Conservation (phyloP, 75 land plant species). For the Sequoia sempervirens region DNA sequence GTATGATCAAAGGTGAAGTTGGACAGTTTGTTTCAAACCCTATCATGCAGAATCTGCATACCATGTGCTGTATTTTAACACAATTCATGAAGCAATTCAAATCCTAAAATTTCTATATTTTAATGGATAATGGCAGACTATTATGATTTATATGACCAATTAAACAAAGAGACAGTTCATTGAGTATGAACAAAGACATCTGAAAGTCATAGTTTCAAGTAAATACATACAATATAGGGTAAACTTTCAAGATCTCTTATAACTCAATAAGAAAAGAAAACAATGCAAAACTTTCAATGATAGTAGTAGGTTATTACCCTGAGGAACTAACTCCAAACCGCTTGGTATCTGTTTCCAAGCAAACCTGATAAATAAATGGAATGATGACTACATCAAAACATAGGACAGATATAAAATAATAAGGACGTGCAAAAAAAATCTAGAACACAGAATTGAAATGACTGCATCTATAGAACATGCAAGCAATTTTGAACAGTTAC, state of each 20-base stretch:
- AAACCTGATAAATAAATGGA: conserved; percentile 51
- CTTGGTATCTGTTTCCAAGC: conserved; percentile 58
- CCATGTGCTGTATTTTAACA: no score
- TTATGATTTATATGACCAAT: not conserved
- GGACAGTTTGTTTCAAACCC: no score
- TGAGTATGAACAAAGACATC: not conserved
- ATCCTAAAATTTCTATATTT: not conserved
- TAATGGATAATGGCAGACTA: not conserved
- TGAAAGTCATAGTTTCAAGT: not conserved
- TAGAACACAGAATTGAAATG: not conserved
- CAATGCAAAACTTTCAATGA: not conserved
- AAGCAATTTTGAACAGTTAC: conserved; percentile 16
- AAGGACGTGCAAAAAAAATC: not conserved
- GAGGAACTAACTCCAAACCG: conserved; percentile 49
- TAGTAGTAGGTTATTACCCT: conserved; percentile 38
- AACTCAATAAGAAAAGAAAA: not conserved
- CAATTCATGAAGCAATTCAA: not conserved
- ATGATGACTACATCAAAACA: not conserved
- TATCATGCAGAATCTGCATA: no score
- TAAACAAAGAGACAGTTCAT: not conserved
- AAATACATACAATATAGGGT: not conserved
- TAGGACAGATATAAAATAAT: not conserved
- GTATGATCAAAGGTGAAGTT: no score
- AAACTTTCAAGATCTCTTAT: not conserved
- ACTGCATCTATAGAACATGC: not conserved